Base-by-base conservation (phyloP, 768 basidiomycete genomes). In the Nidularia pulvinata region DNA sequence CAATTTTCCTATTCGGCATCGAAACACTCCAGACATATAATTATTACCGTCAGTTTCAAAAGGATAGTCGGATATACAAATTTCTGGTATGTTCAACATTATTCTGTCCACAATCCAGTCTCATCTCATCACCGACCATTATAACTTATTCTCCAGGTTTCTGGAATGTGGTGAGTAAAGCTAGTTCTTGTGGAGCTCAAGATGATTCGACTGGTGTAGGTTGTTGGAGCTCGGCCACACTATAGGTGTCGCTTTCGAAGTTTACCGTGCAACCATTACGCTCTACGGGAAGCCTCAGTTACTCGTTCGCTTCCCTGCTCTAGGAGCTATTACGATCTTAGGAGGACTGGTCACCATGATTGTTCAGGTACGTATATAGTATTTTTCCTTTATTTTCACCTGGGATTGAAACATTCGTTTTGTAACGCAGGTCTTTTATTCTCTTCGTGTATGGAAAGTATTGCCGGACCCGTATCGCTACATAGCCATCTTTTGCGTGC, bases 341-440 rank as follows among this genome's bases (percentile, higher is more conserved):
- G 57, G 62, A 33, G 62, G 60, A 30, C 4, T 52, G 9, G 55
- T 63, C 43, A 49, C 48, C 6, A 7, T 49, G 6, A 6, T 49
- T 11, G 48, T 49, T 10, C 7, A 49, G 48, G 48, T 49, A 39
- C 48, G n/a, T n/a, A n/a, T n/a, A n/a, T 10, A 6, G 33, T 30
- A 19, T 22, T 50, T 5, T 50, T 33, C 19, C 43, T 44, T 44
- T 33, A 42, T 19, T 6, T n/a, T 11, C n/a, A n/a, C 14, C 14
- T 33, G 33, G 6, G 6, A 9, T 49, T 10, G 13, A 34, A 13
- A 33, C 3, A 25, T n/a, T 50, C 11, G 35, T 33, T 6, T 1
- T 2, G 1, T 42, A 49, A 25, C 25, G 22, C 53, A 73, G 71
- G 53, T 60, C 5, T 74, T 71, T 62, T 72, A 72, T 49, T 59